Evolutionary conservation across 257 asterid species (phyloP).

Genomic region (Solanum sejunctum): DNA sequence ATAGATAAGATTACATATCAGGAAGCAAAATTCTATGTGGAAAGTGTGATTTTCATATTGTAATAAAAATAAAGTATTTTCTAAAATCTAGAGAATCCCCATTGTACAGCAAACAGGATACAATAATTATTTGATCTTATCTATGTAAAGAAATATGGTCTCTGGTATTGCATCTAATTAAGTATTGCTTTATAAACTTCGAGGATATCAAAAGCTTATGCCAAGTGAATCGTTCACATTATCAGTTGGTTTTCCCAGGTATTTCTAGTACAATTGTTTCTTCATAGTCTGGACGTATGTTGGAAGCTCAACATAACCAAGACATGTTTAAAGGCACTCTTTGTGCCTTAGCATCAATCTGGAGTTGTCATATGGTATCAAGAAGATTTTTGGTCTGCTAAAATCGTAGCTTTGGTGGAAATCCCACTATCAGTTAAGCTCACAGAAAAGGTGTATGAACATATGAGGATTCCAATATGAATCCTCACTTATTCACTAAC

Average conservation of each 20-base stretch:
- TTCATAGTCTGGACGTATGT: neutral
- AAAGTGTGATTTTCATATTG: neutral
- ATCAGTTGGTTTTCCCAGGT: neutral
- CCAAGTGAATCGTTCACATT: neutral
- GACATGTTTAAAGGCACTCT: neutral
- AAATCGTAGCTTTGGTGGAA: neutral
- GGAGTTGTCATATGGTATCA: neutral
- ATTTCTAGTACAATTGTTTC: neutral
- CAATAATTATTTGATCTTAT: neutral
- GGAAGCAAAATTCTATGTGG: neutral
- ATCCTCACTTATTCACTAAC: neutral
- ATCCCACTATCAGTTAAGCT: neutral
- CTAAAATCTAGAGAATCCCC: neutral
- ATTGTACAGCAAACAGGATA: neutral
- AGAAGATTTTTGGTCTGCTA: neutral
- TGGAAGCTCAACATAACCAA: neutral
- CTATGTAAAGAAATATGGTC: neutral
- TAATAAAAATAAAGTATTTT: neutral
- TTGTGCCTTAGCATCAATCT: neutral
- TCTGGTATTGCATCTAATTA: neutral
- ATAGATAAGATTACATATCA: neutral
- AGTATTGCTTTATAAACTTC: neutral
- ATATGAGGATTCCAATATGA: neutral
- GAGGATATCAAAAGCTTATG: neutral
- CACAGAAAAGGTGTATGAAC: neutral